These are phyloP conservation scores for Ascoidea rubescens DNA, from an alignment of 805 yeast genomes.

Conservation along the genomic window DNA sequence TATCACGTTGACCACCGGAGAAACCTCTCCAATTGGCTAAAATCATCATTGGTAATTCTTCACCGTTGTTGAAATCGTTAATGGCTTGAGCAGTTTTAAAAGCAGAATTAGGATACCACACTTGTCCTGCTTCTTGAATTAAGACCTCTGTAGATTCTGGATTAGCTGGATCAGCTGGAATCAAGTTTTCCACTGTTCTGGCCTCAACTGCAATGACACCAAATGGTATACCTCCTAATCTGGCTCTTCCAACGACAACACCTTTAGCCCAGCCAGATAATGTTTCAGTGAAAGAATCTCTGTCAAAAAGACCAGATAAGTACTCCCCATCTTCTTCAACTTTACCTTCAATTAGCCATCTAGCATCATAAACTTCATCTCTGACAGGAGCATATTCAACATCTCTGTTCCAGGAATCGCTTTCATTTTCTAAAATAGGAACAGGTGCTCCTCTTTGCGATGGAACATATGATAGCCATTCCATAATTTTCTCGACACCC, in stretches of 20 bases:
- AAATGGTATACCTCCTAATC: conserved; percentile 96
- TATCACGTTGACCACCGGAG: conserved; percentile 99
- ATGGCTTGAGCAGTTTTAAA: conserved; percentile 99
- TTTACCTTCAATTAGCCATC: conserved; percentile 90
- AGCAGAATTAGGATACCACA: conserved; percentile 99
- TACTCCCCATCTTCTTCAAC: conserved; percentile 52
- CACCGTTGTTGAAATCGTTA: conserved; percentile 95
- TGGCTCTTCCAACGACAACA: conserved; percentile 97
- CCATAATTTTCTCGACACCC: conserved; percentile 88
- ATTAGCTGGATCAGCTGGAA: conserved; percentile 98
- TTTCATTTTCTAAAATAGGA: conserved; percentile 63
- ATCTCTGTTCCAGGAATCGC: conserved; percentile 89
- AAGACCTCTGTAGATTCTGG: conserved; percentile 82
- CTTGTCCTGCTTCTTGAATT: conserved; percentile 96
- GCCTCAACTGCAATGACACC: conserved; percentile 98
- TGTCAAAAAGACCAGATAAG: conserved; percentile 85
- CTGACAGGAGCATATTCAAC: conserved; percentile 67
- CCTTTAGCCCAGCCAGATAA: conserved; percentile 98
- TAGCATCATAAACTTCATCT: conserved; percentile 72
- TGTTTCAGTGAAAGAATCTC: conserved; percentile 88
- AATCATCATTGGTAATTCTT: conserved; percentile 92
- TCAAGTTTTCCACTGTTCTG: conserved; percentile 72
- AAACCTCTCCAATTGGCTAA: conserved; percentile 99
- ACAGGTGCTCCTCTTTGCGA: conserved; percentile 81
- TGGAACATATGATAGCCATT: conserved; percentile 93